Conservation (phyloP, 805 yeast species). For the Ogataea saltuana region DNA sequence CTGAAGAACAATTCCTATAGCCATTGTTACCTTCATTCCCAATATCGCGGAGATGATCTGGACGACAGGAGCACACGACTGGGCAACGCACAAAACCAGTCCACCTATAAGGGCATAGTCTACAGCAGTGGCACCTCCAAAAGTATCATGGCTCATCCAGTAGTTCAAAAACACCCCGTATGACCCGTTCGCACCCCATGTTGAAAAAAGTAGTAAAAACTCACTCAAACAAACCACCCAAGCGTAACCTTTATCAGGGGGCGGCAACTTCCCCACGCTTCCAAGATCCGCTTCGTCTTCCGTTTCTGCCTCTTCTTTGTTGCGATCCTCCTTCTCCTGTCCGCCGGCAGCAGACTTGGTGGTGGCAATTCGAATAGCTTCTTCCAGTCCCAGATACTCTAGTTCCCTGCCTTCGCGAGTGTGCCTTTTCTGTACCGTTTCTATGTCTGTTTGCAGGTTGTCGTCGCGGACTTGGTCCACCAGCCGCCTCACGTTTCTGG, state of each 20-base stretch:
- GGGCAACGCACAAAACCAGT: slow-evolving; percentile 26
- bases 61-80: slow-evolving; percentile 26
- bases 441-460: slow-evolving; percentile 21
- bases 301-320: slow-evolving; percentile 8
- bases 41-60: slow-evolving; percentile 24
- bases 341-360: slow-evolving; percentile 14
- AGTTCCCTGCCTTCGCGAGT: slow-evolving; percentile 24
- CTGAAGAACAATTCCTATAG: slow-evolving; percentile 45
- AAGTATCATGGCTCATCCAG: slow-evolving; percentile 49
- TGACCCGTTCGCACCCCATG: slow-evolving; percentile 69
- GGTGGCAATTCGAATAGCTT: slow-evolving; percentile 29
- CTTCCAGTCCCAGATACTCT: slow-evolving; percentile 27
- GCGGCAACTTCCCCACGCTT: slow-evolving; percentile 35
- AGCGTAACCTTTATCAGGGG: slow-evolving; percentile 58
- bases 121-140: slow-evolving; percentile 51
- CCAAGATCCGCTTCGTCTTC: slow-evolving; percentile 11
- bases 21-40: slow-evolving; percentile 26
- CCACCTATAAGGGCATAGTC: slow-evolving; percentile 69
- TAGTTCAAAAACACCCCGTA: slow-evolving; percentile 61
- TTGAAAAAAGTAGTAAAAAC: slow-evolving; percentile 47
- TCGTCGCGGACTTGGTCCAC: slow-evolving; percentile 28
- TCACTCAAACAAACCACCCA: slow-evolving; percentile 51
- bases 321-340: slow-evolving; percentile 9
- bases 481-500: slow-evolving; percentile 16
- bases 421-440: slow-evolving; percentile 8